Evolutionary conservation across 202 grass and related monocot species (phyloP).

Genomic region (Schoenoplectus triqueter): DNA sequence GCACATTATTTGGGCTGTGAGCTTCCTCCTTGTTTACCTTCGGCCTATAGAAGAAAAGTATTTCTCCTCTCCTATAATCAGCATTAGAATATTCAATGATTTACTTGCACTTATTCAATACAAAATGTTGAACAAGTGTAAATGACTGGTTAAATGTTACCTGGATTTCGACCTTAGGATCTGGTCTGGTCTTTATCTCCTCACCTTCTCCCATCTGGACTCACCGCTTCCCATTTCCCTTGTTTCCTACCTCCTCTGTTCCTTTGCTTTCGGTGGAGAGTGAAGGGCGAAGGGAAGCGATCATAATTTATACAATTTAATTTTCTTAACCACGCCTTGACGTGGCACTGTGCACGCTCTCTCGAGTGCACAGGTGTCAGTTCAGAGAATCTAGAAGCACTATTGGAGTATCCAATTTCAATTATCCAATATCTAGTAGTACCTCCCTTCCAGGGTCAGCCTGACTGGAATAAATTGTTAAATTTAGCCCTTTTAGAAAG

Average conservation of each 20-base stretch:
- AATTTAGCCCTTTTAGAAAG: not conserved
- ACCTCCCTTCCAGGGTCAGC: not conserved
- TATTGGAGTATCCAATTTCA: not conserved
- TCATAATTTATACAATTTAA: not conserved
- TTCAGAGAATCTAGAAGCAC: no score
- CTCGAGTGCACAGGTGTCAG: slow-evolving; percentile 18
- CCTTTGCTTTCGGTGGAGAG: no score
- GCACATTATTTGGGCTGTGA: slow-evolving; percentile 59
- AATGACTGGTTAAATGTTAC: slow-evolving; percentile 17
- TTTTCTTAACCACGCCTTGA: not conserved
- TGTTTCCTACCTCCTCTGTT: no score
- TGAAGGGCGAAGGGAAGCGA: no score
- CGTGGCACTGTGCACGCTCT: slow-evolving; percentile 38
- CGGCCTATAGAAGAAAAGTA: slow-evolving; percentile 94
- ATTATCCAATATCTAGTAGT: not conserved
- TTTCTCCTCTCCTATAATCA: slow-evolving; percentile 73
- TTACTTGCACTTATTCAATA: not conserved
- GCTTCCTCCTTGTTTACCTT: slow-evolving; percentile 77
- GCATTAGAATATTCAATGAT: not conserved
- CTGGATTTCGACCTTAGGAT: slow-evolving; percentile 64
- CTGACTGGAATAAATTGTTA: not conserved
- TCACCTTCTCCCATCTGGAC: slow-evolving; percentile 63
- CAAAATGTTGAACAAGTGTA: not conserved
- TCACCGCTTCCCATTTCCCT: not conserved
- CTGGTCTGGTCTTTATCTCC: slow-evolving; percentile 70